phyloP scores from a whole-genome alignment of 768 basidiomycete genomes.

The Termitomyces bulborhizus region DNA sequence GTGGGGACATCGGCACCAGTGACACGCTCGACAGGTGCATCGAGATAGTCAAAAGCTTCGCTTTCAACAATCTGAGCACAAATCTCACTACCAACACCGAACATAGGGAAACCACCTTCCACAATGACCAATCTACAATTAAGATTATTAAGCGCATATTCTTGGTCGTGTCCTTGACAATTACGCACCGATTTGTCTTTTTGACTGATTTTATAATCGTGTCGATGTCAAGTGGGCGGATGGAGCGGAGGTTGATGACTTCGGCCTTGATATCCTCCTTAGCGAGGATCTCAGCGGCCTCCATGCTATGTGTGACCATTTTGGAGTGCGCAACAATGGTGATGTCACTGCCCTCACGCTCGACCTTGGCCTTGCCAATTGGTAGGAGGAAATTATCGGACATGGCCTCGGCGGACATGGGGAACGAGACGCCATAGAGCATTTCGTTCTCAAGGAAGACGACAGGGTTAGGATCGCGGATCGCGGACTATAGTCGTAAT shows the following conservation, averaged over 20 bases:
- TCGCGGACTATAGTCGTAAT: slow-evolving; percentile 60
- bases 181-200: slow-evolving; percentile 87
- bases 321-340: slow-evolving; percentile 98
- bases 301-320: slow-evolving; percentile 93
- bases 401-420: slow-evolving; percentile 92
- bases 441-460: slow-evolving; percentile 99
- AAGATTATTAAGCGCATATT: not conserved
- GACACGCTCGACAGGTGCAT: slow-evolving; percentile 95
- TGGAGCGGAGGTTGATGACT: slow-evolving; percentile 94
- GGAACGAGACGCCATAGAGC: slow-evolving; percentile 96
- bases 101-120: slow-evolving; percentile 98
- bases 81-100: slow-evolving; percentile 98
- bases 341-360: slow-evolving; percentile 86
- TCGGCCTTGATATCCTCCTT: slow-evolving; percentile 98
- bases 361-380: slow-evolving; percentile 96
- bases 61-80: slow-evolving; percentile 97
- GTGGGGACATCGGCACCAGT: slow-evolving; percentile 98
- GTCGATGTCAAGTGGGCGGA: slow-evolving; percentile 95
- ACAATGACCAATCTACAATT: slow-evolving; percentile 74
- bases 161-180: not conserved
- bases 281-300: slow-evolving; percentile 88
- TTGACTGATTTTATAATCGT: slow-evolving; percentile 97
- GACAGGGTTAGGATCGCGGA: slow-evolving; percentile 97
- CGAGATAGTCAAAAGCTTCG: slow-evolving; percentile 97
- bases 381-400: slow-evolving; percentile 93